These are phyloP conservation scores for Ogataea pini DNA, from an alignment of 805 yeast species.

Conservation along the genomic window DNA sequence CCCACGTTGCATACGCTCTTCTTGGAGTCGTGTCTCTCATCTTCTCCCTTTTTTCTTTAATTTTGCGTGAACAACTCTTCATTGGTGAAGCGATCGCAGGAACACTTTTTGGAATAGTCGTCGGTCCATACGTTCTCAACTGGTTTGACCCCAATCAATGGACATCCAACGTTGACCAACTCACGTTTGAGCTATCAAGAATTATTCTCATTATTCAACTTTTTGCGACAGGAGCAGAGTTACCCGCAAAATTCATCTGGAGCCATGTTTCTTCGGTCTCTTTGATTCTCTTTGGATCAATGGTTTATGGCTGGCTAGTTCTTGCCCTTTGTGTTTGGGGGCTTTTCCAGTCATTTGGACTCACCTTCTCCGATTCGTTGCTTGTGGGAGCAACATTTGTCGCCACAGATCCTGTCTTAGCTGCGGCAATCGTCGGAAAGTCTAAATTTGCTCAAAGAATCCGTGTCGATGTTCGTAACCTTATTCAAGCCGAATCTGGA, in stretches of 20 bases:
- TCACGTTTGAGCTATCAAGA: slow-evolving; percentile 82
- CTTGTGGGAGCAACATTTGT: slow-evolving; percentile 85
- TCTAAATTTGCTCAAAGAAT: slow-evolving; percentile 90
- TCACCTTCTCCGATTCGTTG: slow-evolving; percentile 70
- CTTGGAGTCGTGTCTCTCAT: slow-evolving; percentile 80
- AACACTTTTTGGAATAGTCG: slow-evolving; percentile 77
- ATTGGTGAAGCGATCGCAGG: slow-evolving; percentile 94
- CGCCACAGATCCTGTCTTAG: slow-evolving; percentile 93
- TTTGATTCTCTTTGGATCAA: slow-evolving; percentile 76
- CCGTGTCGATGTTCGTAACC: slow-evolving; percentile 87
- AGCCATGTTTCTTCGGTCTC: slow-evolving; percentile 79
- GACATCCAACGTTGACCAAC: slow-evolving; percentile 62
- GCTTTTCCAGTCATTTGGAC: slow-evolving; percentile 58
- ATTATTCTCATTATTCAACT: slow-evolving; percentile 84
- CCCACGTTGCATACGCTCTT: slow-evolving; percentile 87
- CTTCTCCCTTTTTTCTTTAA: slow-evolving; percentile 77
- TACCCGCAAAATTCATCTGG: slow-evolving; percentile 86
- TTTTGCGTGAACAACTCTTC: slow-evolving; percentile 79
- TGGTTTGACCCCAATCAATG: slow-evolving; percentile 84
- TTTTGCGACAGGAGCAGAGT: slow-evolving; percentile 91
- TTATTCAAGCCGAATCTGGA: slow-evolving; percentile 83
- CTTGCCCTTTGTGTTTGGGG: slow-evolving; percentile 80
- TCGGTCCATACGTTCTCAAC: slow-evolving; percentile 82
- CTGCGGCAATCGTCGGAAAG: slow-evolving; percentile 93
- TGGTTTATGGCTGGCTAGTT: slow-evolving; percentile 88